Base-by-base conservation (phyloP, 768 basidiomycete genomes). In the Suillus discolor region DNA sequence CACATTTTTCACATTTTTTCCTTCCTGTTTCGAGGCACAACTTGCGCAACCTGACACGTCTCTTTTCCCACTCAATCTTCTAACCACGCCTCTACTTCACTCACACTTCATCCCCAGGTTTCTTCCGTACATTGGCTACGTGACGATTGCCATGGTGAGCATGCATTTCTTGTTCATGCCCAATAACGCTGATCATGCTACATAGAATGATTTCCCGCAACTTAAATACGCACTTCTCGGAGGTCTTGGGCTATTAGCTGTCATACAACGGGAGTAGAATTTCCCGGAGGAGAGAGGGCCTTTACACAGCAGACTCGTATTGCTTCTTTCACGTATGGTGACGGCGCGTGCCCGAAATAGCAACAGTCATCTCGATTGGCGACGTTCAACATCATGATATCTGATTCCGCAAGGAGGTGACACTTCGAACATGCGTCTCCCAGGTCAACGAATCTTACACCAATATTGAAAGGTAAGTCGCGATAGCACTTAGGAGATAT, bases 91-190 rank as follows among this genome's bases (percentile, higher is more conserved):
- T 15, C 25, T 61, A 25, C 16, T 23, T 23, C 8, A 41, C 55
- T 61, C 28, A 42, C 16, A 45, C 57, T 69, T 6, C 39, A 41
- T 16, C 64, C 31, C 15, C 69, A 96, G 95, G 11, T 98, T 97
- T 80, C 71, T 98, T 71, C 96, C 97, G 2, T 97, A 94, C 70
- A 85, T 98, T 53, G 96, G 97, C 70, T 99, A 99, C 74, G 91
- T 97, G 39, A 97, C 96, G 8, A 98, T 98, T 68, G 91, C 93
- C 2, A 93, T 98, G 94, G 96, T 96, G 68, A 41, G 25, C 36
- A 20, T 20, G 9, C 25, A 44, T 42, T 18, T 53, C n/a, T n/a
- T 0, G 31, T 57, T 6, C 54, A 71, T 18, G 28, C 9, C n/a
- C 54, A 28, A 63, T 34, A 16, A 44, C 45, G 59, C 44, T 49